phyloP scores from a whole-genome alignment of 345 rosid genomes.

The Trapa incisa region DNA sequence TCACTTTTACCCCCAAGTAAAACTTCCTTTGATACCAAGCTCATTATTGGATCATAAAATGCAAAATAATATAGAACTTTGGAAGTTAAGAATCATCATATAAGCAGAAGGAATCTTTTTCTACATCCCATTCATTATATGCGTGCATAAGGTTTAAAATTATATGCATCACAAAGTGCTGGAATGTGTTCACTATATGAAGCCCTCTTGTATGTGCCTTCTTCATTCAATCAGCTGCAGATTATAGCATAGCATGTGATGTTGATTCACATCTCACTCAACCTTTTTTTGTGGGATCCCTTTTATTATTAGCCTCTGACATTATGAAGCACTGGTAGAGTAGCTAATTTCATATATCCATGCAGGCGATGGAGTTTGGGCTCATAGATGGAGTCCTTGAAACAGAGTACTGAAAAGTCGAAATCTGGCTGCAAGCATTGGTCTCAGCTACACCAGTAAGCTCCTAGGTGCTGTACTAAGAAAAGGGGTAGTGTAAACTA shows the following conservation, averaged over 20 bases:
- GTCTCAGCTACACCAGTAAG: no score
- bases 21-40: neutral
- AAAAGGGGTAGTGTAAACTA: neutral
- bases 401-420: constrained; percentile 42
- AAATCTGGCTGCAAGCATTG: no score
- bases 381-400: constrained; percentile 71
- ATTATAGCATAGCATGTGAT: neutral
- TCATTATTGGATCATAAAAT: no score
- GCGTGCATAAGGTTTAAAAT: no score
- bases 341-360: neutral
- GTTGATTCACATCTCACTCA: neutral
- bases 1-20: neutral
- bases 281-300: neutral
- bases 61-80: neutral
- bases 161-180: neutral
- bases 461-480: neutral
- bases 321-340: neutral
- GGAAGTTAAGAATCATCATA: neutral
- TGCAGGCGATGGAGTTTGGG: constrained; percentile 85
- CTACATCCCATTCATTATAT: neutral
- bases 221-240: neutral
- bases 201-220: neutral
- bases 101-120: neutral
- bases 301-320: neutral
- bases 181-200: neutral